Conservation (phyloP, 768 basidiomycete genomes). For the Hericium erinaceus region DNA sequence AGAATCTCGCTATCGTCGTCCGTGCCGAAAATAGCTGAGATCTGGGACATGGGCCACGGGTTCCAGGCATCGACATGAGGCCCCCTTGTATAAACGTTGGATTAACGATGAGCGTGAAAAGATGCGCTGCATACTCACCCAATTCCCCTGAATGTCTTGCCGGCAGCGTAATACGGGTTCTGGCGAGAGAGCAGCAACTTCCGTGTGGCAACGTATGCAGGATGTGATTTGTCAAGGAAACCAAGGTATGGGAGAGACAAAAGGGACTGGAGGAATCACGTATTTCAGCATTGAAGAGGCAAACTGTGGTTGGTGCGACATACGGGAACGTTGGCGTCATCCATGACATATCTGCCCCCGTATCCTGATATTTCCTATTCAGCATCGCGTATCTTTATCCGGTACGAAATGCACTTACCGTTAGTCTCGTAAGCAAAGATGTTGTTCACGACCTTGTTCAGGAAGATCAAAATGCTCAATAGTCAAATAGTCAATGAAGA, state of each 20-base stretch:
- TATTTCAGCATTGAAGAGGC: not conserved
- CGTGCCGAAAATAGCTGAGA: conserved; percentile 65
- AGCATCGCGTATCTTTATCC: not conserved
- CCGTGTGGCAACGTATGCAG: conserved; percentile 56
- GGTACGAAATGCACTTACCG: conserved; percentile 26
- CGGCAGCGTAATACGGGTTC: conserved; percentile 65
- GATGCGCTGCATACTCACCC: conserved; percentile 36
- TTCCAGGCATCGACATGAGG: conserved; percentile 67
- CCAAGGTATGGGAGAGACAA: conserved; percentile 73
- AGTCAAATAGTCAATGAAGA: not conserved
- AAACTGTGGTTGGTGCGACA: conserved; percentile 16
- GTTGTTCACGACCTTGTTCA: conserved; percentile 43
- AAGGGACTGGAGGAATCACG: conserved; percentile 40
- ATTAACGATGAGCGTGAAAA: not conserved
- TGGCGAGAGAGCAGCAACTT: conserved; percentile 47
- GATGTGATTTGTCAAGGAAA: conserved; percentile 52
- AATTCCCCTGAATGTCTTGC: conserved; percentile 55
- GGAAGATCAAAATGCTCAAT: too few relatives aligned
- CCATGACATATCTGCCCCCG: conserved; percentile 70
- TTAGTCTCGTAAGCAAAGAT: conserved; percentile 76
- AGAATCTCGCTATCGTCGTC: conserved; percentile 65
- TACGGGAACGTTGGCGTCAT: conserved; percentile 80
- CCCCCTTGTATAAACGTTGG: conserved; percentile 33
- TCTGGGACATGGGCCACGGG: conserved; percentile 81
- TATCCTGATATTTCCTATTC: conserved; percentile 31